Percentiles rank a stretch among this genome's conserved stretches.
These are phyloP conservation scores for Kluyveromyces sp. DNA, from an alignment of 1,139 yeast species.

Conservation along the genomic window DNA sequence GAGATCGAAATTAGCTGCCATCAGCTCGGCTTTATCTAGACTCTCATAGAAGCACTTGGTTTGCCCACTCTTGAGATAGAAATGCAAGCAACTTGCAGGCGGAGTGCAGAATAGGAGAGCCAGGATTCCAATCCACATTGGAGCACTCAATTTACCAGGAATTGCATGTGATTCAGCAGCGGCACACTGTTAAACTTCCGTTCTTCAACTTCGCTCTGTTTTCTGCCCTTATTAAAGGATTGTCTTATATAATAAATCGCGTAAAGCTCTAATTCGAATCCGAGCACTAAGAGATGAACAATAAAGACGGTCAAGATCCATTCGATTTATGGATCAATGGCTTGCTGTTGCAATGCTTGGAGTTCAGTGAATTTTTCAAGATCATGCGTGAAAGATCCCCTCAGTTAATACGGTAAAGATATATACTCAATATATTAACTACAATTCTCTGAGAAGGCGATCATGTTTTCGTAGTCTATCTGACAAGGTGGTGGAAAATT, in stretches of 20 bases:
- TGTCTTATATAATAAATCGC: not conserved
- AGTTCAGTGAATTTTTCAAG: not conserved
- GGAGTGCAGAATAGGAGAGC: conserved; percentile 1
- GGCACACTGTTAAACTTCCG: too few relatives aligned
- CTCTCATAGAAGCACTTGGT: conserved; percentile 48
- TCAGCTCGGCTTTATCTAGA: conserved; percentile 42
- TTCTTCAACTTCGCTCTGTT: too few relatives aligned
- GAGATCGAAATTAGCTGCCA: conserved; percentile 41
- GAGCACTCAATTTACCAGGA: too few relatives aligned
- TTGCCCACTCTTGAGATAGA: conserved; percentile 30
- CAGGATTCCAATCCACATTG: not conserved
- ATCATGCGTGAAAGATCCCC: too few relatives aligned
- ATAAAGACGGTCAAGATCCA: too few relatives aligned
- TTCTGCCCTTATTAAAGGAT: not conserved
- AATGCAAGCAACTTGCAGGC: conserved; percentile 22
- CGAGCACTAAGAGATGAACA: too few relatives aligned
- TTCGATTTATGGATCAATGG: too few relatives aligned
- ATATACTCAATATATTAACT: too few relatives aligned
- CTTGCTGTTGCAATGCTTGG: too few relatives aligned
- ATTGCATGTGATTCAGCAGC: too few relatives aligned
- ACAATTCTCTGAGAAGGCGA: not conserved
- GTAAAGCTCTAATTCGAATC: too few relatives aligned
- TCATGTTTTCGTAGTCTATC: conserved; percentile 1
- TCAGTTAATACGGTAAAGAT: too few relatives aligned
- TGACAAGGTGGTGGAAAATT: conserved; percentile 8